Evolutionary conservation across 164 flowering plant genomes (phyloP).

Genomic region (Vitis rotundifolia): DNA sequence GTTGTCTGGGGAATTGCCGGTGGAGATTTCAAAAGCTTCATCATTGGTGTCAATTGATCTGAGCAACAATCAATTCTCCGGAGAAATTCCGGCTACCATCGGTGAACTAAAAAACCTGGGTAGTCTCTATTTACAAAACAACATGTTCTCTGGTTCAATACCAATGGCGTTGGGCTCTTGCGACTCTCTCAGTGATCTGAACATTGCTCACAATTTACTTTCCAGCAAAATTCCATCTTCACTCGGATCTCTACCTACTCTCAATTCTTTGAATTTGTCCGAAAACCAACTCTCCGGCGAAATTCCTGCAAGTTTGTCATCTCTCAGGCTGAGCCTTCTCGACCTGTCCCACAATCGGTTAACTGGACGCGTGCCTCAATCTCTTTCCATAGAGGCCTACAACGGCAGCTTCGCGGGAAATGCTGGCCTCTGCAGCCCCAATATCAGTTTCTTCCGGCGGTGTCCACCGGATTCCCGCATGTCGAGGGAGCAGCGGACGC

Average conservation of each 20-base stretch:
- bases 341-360: constrained; percentile 69
- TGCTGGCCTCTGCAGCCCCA: constrained; percentile 56
- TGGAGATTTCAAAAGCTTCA: constrained; percentile 52
- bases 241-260: constrained; percentile 49
- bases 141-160: constrained; percentile 51
- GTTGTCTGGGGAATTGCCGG: constrained; percentile 62
- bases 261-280: constrained; percentile 65
- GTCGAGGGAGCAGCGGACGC: constrained; percentile 26
- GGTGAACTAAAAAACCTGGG: constrained; percentile 48
- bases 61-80: constrained; percentile 54
- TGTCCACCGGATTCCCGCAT: constrained; percentile 40
- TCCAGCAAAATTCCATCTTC: constrained; percentile 61
- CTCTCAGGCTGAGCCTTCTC: constrained; percentile 58
- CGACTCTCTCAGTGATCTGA: constrained; percentile 43
- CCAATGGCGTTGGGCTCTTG: constrained; percentile 63
- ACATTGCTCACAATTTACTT: constrained; percentile 57
- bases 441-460: constrained; percentile 27
- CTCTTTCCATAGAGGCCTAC: constrained; percentile 49
- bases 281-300: constrained; percentile 59
- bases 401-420: constrained; percentile 66
- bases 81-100: constrained; percentile 49
- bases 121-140: constrained; percentile 42
- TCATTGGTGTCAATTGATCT: constrained; percentile 39
- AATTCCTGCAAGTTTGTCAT: constrained; percentile 59
- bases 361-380: constrained; percentile 52